A percentile compares a stretch with the other conserved stretches of the same genome.
Evolutionary conservation across 176 grass and related monocot genomes (phyloP).

Genomic region (Alloteropsis semialata): DNA sequence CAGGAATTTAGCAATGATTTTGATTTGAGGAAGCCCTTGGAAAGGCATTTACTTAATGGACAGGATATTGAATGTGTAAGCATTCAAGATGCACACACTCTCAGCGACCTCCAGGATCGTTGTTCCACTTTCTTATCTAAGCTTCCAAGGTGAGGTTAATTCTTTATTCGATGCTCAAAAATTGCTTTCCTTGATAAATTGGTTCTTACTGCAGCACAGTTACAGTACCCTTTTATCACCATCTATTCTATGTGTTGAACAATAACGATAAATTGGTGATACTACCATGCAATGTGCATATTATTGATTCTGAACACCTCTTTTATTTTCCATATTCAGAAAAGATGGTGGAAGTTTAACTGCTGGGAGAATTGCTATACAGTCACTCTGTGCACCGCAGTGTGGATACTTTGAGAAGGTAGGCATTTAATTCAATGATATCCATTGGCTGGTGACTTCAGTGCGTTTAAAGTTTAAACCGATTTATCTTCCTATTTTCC

Average conservation of each 20-base stretch:
- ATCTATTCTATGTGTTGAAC: neutral
- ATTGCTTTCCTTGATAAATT: neutral
- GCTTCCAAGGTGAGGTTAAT: slow-evolving; percentile 50
- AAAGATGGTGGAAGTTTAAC: slow-evolving; percentile 54
- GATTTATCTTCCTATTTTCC: neutral
- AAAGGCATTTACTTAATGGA: slow-evolving; percentile 63
- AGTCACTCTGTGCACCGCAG: slow-evolving; percentile 83
- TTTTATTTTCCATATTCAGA: slow-evolving; percentile 41
- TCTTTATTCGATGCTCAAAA: slow-evolving; percentile 7
- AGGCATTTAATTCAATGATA: neutral
- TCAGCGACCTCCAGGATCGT: slow-evolving; percentile 37
- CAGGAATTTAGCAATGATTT: slow-evolving; percentile 90
- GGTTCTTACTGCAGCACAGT: neutral
- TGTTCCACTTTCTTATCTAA: slow-evolving; percentile 73
- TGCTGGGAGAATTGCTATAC: slow-evolving; percentile 82
- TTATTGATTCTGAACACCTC: neutral
- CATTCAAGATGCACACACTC: slow-evolving; percentile 54
- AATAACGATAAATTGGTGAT: neutral
- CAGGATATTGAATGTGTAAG: slow-evolving; percentile 71
- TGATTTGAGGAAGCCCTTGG: slow-evolving; percentile 81
- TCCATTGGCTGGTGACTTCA: neutral
- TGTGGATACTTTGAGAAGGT: slow-evolving; percentile 84
- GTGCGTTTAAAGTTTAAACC: neutral
- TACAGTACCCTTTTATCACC: neutral
- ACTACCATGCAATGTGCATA: neutral